Percentiles rank a stretch among this genome's conserved stretches.
phyloP scores from a whole-genome alignment of 2,329 filamentous ascomycete species.

The Tolypocladium ophioglossoides region DNA sequence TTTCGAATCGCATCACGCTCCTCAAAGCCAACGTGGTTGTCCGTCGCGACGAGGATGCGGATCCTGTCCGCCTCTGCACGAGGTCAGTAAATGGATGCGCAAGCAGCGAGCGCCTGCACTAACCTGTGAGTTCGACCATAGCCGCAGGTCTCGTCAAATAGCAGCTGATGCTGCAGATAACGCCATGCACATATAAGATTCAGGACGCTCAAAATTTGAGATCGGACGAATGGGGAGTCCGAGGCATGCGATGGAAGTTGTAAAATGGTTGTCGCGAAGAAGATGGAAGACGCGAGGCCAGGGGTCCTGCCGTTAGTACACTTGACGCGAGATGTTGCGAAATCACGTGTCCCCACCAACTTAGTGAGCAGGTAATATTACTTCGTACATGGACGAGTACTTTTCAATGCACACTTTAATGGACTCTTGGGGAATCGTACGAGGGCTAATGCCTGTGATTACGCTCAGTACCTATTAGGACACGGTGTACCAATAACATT shows the following conservation, averaged over 20 bases:
- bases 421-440: too few relatives aligned
- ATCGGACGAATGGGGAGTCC: too few relatives aligned
- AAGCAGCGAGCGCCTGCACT: background rate
- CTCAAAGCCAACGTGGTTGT: slow-evolving; percentile 96
- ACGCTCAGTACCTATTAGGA: background rate
- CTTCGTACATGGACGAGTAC: too few relatives aligned
- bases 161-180: background rate
- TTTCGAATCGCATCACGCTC: slow-evolving; percentile 91
- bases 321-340: slow-evolving; percentile 15
- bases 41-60: slow-evolving; percentile 84
- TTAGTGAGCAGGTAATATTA: background rate
- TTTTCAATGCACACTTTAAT: background rate
- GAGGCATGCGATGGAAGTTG: background rate
- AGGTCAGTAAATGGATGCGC: slow-evolving; percentile 4
- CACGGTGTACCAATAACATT: background rate
- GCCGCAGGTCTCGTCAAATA: background rate
- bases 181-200: background rate
- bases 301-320: background rate
- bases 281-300: background rate
- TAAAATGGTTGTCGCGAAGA: background rate
- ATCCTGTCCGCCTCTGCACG: slow-evolving; percentile 64
- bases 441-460: background rate
- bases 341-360: slow-evolving; percentile 20
- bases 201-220: background rate
- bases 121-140: slow-evolving; percentile 22